Conservation (phyloP, 129 eudicot species). For the Heracleum sosnowskyi region DNA sequence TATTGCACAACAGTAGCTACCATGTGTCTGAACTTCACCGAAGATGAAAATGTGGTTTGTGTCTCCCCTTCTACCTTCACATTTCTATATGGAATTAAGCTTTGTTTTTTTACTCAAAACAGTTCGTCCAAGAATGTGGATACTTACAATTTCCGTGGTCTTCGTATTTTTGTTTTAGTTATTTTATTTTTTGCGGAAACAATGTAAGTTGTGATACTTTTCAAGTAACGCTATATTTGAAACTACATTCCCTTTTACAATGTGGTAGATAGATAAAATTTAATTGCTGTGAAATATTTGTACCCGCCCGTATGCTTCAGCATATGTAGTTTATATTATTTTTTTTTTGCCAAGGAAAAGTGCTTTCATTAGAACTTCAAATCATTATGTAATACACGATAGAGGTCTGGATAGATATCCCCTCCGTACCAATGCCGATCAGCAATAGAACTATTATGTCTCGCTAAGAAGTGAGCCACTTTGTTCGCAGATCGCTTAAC, state of each 20-base stretch:
- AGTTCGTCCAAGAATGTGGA: neutral
- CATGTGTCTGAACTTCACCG: constrained; percentile 32
- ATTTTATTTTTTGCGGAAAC: neutral
- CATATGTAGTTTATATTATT: neutral
- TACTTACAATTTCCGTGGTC: neutral
- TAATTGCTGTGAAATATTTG: neutral
- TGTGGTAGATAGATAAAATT: neutral
- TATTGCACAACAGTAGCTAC: constrained; percentile 50
- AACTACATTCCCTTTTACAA: neutral
- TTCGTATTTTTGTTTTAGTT: neutral
- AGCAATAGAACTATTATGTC: too few species aligned
- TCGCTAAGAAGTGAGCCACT: too few species aligned
- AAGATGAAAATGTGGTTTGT: constrained; percentile 29
- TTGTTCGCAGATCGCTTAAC: too few species aligned
- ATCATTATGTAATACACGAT: too few species aligned
- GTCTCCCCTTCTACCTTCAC: neutral
- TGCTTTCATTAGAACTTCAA: too few species aligned
- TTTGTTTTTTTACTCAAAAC: too few species aligned
- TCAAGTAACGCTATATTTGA: neutral
- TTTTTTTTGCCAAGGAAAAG: too few species aligned
- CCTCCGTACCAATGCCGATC: too few species aligned
- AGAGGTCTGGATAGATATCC: too few species aligned
- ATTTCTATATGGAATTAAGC: neutral
- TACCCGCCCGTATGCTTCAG: neutral
- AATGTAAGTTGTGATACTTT: neutral